Conservation (phyloP, 2,329 filamentous ascomycete genomes). For the Blastomyces silverae region DNA sequence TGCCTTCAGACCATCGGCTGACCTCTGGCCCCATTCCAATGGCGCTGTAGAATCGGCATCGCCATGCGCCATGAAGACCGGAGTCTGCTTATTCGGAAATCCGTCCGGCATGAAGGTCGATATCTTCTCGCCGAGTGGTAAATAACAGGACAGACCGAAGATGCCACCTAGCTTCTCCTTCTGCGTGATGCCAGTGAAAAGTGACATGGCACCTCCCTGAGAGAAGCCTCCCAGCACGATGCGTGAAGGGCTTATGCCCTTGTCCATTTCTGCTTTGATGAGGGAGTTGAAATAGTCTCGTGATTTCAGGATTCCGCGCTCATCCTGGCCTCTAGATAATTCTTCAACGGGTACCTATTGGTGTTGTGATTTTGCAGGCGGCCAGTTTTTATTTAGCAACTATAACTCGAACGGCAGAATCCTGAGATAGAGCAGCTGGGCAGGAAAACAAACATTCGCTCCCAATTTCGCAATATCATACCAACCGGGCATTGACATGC, state of each 20-base stretch:
- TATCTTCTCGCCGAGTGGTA: constrained; percentile 63
- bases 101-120: constrained; percentile 48
- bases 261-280: constrained; percentile 71
- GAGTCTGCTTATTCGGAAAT: constrained; percentile 64
- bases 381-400: neutral
- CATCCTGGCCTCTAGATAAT: constrained; percentile 42
- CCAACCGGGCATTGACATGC: constrained; percentile 70
- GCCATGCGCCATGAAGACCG: constrained; percentile 88
- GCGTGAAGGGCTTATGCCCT: constrained; percentile 71
- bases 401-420: neutral
- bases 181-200: constrained; percentile 71
- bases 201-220: constrained; percentile 78
- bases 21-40: constrained; percentile 60
- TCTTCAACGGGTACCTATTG: constrained; percentile 29
- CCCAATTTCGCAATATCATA: constrained; percentile 45
- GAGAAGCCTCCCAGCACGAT: constrained; percentile 65
- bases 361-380: neutral
- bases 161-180: constrained; percentile 75
- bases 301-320: constrained; percentile 64
- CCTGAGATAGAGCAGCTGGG: neutral
- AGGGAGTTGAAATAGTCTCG: constrained; percentile 70
- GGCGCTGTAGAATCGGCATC: constrained; percentile 65
- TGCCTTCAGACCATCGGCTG: constrained; percentile 59
- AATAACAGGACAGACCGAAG: constrained; percentile 74
- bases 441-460: constrained; percentile 32